Base-by-base conservation (phyloP, 129 eudicot genomes). In the Rutidosis leptorrhynchoides region DNA sequence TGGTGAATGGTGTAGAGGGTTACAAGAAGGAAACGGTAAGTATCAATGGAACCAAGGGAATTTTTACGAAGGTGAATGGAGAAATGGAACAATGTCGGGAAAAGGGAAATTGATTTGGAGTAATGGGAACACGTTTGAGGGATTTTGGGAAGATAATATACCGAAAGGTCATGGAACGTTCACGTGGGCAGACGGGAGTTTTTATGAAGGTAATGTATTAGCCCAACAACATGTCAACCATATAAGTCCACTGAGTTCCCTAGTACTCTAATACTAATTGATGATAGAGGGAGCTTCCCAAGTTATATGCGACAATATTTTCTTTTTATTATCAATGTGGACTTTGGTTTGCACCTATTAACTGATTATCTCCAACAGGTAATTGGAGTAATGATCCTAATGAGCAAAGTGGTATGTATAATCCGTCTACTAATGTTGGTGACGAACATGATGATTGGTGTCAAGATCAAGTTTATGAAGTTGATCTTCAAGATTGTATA, bases 1-100 rank as follows among this genome's bases (percentile, higher is more conserved):
- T 16, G 99, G 99, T 0, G 89, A 86, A 56, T 93, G 99, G 99
- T 65, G 84, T 62, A 64, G 84, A 43, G 96, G 95, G 23, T 55
- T 77, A 28, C 99, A 93, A 64, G 90, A 89, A 58, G 99, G 99
- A 0, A 77, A 80, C 0, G 99, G 99, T 53, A 84, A 67, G 74
- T 93, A 93, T 53, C 74, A 58, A 52, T 93, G 96, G 99, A 78
- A 77, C 11, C 79, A 82, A 29, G 99, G 92, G 70, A 84, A 72
- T 71, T 53, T 4, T 35, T 93, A 89, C 59, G 61, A 25, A 0
- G 99, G 99, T 5, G 93, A 86, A 71, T 93, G 92, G 95, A 86
- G 68, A 35, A 84, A 86, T 43, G 99, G 99, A 37, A 65, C 10
- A 30, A 78, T 89, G 81, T 68, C 77, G 65, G 96, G 95, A 20